phyloP scores from a whole-genome alignment of 2,329 filamentous ascomycete genomes.

The Diaporthe citri region DNA sequence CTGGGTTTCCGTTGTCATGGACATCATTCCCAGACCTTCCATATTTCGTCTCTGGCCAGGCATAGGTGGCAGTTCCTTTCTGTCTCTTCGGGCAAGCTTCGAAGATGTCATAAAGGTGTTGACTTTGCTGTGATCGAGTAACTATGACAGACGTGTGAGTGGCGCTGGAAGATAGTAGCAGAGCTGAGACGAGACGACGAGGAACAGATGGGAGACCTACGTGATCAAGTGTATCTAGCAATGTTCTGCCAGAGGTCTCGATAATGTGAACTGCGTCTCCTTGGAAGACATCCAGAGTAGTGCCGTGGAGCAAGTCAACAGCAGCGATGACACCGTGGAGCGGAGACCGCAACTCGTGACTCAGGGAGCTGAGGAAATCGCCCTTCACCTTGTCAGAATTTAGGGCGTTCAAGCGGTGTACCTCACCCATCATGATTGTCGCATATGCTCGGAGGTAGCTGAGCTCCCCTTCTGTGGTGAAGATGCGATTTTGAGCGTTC shows the following conservation, averaged over 20 bases:
- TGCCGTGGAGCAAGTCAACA: constrained; percentile 60
- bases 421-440: constrained; percentile 67
- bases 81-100: neutral
- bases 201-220: constrained; percentile 5
- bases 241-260: constrained; percentile 61
- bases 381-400: constrained; percentile 59
- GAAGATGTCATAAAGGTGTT: constrained; percentile 49
- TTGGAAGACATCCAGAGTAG: constrained; percentile 55
- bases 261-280: constrained; percentile 59
- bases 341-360: constrained; percentile 68
- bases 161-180: neutral
- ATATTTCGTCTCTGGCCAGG: neutral
- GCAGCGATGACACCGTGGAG: constrained; percentile 69
- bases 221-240: constrained; percentile 64
- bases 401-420: constrained; percentile 57
- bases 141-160: constrained; percentile 27
- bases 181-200: too few species aligned
- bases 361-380: constrained; percentile 68
- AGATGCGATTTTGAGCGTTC: neutral
- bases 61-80: neutral
- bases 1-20: constrained; percentile 48
- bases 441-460: constrained; percentile 61
- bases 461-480: constrained; percentile 55
- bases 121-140: constrained; percentile 65
- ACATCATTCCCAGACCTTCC: constrained; percentile 44